Base-by-base conservation (phyloP, 2,329 filamentous ascomycete genomes). In the Cordyceps tenuipes region DNA sequence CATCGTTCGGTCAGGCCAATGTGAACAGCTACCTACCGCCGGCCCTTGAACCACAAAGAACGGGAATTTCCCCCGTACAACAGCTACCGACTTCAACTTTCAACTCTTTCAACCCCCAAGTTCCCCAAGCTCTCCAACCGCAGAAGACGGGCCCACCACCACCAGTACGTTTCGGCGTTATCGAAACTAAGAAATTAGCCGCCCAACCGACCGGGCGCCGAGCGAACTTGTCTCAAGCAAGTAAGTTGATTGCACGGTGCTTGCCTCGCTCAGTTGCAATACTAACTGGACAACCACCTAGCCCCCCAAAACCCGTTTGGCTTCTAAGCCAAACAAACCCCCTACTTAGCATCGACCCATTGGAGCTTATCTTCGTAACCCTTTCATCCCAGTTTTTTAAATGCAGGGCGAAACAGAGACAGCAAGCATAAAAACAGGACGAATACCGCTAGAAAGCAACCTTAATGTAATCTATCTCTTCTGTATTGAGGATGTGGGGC, bases 141-240 rank as follows among this genome's bases (percentile, higher is more conserved):
- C 74, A 81, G 63, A 75, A 78, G 65, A 84, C 77, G 43, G 80
- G 78, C 1, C 94, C 94, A 7, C 80, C 93, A 21, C 94, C 94
- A 50, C 85, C 91, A 26, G 87, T 99, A 19, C 84, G 91, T 62
- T 99, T 99, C 71, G 94, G 94, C 44, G 86, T 96, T 41, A 81
- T 83, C 61, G 84, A 86, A 53, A 77, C 85, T 34, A 91, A 91
- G 75, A 94, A 89, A 73, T 76, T 97, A 67, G 81, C 83, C 62
- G 86, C 92, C 34, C 94, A 97, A 76, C 82, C 91, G 31, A 99
- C 94, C 7, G 94, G 94, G 64, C 81, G 89, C 68, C 86, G 89
- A 77, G 94, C 94, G 60, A 97, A 97, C 72, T 81, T 99, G 66
- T 82, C 89, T 57, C 90, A 95, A 84, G 94, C 94, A 69, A 99